These are phyloP conservation scores for Areca catechu DNA, from an alignment of 176 grass and related monocot species.

Conservation along the genomic window DNA sequence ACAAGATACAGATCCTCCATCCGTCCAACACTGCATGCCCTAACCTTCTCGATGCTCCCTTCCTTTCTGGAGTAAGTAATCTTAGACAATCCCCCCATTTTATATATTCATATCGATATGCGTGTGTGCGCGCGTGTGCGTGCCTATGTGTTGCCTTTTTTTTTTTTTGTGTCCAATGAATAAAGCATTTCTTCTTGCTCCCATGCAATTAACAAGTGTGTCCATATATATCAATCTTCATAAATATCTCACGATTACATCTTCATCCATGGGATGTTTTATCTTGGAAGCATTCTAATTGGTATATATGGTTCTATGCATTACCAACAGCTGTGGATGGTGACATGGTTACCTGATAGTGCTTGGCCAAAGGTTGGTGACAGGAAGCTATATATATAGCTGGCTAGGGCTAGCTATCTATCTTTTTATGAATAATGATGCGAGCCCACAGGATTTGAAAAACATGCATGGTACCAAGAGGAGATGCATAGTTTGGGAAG, in stretches of 20 bases:
- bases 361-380: background rate
- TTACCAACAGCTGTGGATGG: background rate
- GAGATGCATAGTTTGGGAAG: constrained; percentile 19
- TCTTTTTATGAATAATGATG: constrained; percentile 33
- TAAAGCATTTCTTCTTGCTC: background rate
- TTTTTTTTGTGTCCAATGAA: background rate
- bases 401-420: constrained; percentile 7
- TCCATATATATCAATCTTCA: too few species aligned
- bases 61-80: background rate
- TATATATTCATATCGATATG: background rate
- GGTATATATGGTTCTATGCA: background rate
- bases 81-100: background rate
- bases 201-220: too few species aligned
- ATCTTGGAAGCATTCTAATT: background rate
- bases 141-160: background rate
- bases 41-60: background rate
- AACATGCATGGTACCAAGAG: constrained; percentile 11
- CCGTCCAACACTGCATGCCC: background rate
- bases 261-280: too few species aligned
- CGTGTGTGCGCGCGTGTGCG: too few species aligned
- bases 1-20: background rate
- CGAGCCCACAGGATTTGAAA: constrained; percentile 20
- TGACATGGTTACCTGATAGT: background rate
- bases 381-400: constrained; percentile 21
- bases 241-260: too few species aligned